Conservation (phyloP, 495 filamentous ascomycete species). For the Xylaria flabelliformis region DNA sequence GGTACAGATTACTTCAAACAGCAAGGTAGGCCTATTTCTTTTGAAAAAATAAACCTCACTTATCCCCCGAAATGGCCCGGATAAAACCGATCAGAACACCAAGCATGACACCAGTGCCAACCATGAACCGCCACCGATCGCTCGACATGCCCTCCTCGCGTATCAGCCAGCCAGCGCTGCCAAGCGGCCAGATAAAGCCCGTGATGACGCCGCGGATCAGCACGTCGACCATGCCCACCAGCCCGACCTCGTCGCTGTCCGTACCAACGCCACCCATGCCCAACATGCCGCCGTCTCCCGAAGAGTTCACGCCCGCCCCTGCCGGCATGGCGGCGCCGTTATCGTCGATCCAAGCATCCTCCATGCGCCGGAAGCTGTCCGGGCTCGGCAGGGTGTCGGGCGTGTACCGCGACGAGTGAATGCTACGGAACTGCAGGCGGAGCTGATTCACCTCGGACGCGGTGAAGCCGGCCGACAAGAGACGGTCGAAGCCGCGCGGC, state of each 20-base stretch:
- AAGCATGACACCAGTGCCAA: slow-evolving; percentile 76
- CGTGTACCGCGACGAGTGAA: slow-evolving; percentile 77
- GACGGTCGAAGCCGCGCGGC: slow-evolving; percentile 88
- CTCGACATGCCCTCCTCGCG: slow-evolving; percentile 91
- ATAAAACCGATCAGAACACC: slow-evolving; percentile 51
- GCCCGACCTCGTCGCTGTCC: slow-evolving; percentile 58
- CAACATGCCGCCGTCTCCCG: slow-evolving; percentile 40
- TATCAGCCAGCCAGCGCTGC: slow-evolving; percentile 81
- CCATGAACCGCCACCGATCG: slow-evolving; percentile 79
- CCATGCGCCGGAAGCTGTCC: slow-evolving; percentile 64
- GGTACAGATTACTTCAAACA: neutral
- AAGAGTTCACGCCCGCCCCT: slow-evolving; percentile 26
- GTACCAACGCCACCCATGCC: slow-evolving; percentile 46
- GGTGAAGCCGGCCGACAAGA: slow-evolving; percentile 80
- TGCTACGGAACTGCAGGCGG: slow-evolving; percentile 81
- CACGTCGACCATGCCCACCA: slow-evolving; percentile 67
- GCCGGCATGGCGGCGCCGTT: slow-evolving; percentile 55
- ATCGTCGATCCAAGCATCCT: slow-evolving; percentile 93
- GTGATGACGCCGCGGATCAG: slow-evolving; percentile 87
- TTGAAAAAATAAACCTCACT: slow-evolving; percentile 22
- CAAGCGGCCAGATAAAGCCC: slow-evolving; percentile 94
- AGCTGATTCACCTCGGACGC: slow-evolving; percentile 79
- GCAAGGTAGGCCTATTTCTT: neutral
- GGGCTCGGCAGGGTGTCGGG: slow-evolving; percentile 82
- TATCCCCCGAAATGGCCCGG: slow-evolving; percentile 45